A percentile compares a stretch with the other conserved stretches of the same genome.
Conservation (phyloP, 169 alveolate species). For the Eimeria tenella region DNA sequence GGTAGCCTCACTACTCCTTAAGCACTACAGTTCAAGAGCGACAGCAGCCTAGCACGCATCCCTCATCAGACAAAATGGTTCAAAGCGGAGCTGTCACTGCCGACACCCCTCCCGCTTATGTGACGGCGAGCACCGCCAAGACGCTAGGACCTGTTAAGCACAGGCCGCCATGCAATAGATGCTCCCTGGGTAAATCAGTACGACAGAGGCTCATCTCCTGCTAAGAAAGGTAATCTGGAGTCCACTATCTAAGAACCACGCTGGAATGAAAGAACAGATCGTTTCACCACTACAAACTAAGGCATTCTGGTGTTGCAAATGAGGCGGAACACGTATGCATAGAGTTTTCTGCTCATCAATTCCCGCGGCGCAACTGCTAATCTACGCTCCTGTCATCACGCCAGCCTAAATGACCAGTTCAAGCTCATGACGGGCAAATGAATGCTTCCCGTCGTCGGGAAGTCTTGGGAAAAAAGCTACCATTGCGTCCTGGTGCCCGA, state of each 20-base stretch:
- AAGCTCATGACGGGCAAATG: conserved; percentile 75
- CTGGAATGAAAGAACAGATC: not conserved
- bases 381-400: not conserved
- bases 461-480: conserved; percentile 95
- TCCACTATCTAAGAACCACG: not conserved
- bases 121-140: conserved; percentile 53
- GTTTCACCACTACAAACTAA: not conserved
- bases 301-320: conserved; percentile 1
- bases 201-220: conserved; percentile 8
- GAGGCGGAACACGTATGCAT: conserved; percentile 8
- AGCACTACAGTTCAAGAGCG: not conserved
- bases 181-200: not conserved
- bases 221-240: conserved; percentile 6
- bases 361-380: not conserved
- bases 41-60: conserved; percentile 19
- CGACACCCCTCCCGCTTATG: conserved; percentile 7
- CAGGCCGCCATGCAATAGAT: not conserved
- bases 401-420: conserved; percentile 58
- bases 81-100: conserved; percentile 7
- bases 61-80: conserved; percentile 57
- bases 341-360: not conserved
- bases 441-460: conserved; percentile 78
- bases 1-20: no score
- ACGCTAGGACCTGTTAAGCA: not conserved
- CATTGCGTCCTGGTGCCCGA: conserved; percentile 99